Base-by-base conservation (phyloP, 345 rosid genomes). In the Arabis alpina region DNA sequence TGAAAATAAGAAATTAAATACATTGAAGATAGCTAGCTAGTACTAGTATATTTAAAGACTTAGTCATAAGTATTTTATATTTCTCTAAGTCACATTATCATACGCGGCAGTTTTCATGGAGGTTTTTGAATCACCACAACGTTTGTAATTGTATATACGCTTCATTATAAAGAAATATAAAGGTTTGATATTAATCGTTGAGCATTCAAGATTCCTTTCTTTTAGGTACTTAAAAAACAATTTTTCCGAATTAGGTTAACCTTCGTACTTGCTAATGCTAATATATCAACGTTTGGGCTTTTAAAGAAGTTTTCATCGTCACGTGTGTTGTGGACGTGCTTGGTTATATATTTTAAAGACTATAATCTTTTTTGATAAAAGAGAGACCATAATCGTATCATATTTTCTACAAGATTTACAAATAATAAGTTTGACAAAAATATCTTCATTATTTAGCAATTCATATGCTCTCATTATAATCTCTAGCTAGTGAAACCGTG, bases 271-370 rank as follows among this genome's bases (percentile, higher is more conserved):
- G 58, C 16, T 27, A 63, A 19, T 19, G 23, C 23, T 19, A 19
- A 19, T 19, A 19, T 19, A 19, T 19, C 23, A 19, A 64, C 19
- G 12, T 36, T 37, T 11, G 40, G 16, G 3, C 5, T n/a, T 49
- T 24, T 49, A 49, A 59, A n/a, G 36, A 60, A 50, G 59, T 12
- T 70, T 59, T 51, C 74, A 60, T 60, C 44, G 60, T 44, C 67
- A 53, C 53, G 36, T 51, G 67, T 60, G 61, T 40, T 51, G 13
- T 10, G 53, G 40, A 36, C 10, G 45, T 68, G 37, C 19, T 19
- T 19, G 23, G 23, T 19, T 19, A 19, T 19, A 19, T 19, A 19
- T 1, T 19, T 19, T 1, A 19, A 19, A 19, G 23, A 19, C 23
- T 1, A 19, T 19, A 19, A 19, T 19, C 23, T 19, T 19, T 19